Percentiles rank a stretch among this genome's conserved stretches.
phyloP scores from a whole-genome alignment of 345 rosid species.

The Noccaea bulbosa region DNA sequence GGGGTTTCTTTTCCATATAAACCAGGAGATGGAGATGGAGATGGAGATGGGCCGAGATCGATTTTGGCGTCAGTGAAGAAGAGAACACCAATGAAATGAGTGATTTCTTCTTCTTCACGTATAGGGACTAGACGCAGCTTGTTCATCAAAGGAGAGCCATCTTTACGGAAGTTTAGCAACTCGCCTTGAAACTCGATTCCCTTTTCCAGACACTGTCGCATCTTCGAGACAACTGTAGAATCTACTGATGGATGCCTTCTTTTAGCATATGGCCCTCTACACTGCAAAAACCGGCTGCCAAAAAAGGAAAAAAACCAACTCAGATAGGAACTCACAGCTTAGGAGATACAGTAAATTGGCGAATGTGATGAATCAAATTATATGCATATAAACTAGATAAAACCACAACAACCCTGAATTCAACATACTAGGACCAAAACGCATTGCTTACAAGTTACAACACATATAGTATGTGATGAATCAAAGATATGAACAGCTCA shows the following conservation, averaged over 20 bases:
- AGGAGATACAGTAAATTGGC: neutral
- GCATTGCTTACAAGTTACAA: neutral
- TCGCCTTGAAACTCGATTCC: conserved; percentile 93
- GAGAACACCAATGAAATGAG: conserved; percentile 88
- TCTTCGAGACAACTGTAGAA: conserved; percentile 71
- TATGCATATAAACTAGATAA: neutral
- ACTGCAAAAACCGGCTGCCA: conserved; percentile 91
- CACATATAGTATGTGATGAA: neutral
- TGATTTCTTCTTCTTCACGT: conserved; percentile 78
- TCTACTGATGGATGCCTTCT: conserved; percentile 88
- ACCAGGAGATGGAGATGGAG: conserved; percentile 50
- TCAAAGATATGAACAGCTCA: neutral
- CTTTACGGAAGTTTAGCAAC: conserved; percentile 81
- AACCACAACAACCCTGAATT: neutral
- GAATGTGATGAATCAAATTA: neutral
- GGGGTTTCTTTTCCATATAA: conserved; percentile 55
- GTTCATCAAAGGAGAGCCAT: conserved; percentile 85
- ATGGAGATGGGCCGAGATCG: conserved; percentile 70
- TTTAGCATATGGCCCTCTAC: conserved; percentile 91
- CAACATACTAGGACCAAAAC: neutral
- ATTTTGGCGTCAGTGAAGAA: conserved; percentile 78
- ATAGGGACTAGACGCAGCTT: conserved; percentile 82
- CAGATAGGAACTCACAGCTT: neutral
- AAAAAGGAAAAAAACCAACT: conserved; percentile 9
- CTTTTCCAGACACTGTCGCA: conserved; percentile 76